Evolutionary conservation across 257 asterid genomes (phyloP), one percentile per base, ranked within the genome.

Genomic region (Coffea eugenioides): DNA sequence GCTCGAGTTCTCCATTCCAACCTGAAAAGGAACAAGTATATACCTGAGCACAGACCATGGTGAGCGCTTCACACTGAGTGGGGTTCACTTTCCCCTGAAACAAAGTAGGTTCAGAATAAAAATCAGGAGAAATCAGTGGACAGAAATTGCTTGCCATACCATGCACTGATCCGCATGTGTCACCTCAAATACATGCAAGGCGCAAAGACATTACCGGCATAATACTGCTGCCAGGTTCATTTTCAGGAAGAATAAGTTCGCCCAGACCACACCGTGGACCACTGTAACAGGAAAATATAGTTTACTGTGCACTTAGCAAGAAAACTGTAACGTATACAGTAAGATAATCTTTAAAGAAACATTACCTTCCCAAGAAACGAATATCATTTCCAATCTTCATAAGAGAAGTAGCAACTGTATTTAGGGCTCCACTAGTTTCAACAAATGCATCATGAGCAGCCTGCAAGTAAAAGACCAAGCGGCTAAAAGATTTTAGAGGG

Each of bases 231-330:
- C 99, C 98, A 46, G 99, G 98, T 88, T 96, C 99, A 89, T 96
- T 96, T 87, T 96, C 99, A 61, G 99, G 99, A 84, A 96, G 99
- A 79, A 90, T 87, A 85, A 94, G 97, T 85, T 96, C 98, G 41
- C 99, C 99, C 18, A 96, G 91, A 84, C 99, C 99, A 85, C 98
- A 96, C 3, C 99, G 97, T 34, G 99, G 99, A 83, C 98, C 98
- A 87, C 99, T 95, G 94, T 57, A 31, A 73, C 78, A 85, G 9
- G 69, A 71, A 76, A 81, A 67, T n/a, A 69, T 79, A 72, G 80
- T 87, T 31, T 13, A 34, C 20, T 52, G 6, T 64, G n/a, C 56
- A 69, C 34, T 61, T 66, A 80, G 39, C 79, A 49, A 73, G 73
- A 76, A 75, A 66, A 25, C 52, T 71, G 71, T 45, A 27, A 74